Base-by-base conservation (phyloP, 495 filamentous ascomycete genomes). In the Penicillium chermesinum region DNA sequence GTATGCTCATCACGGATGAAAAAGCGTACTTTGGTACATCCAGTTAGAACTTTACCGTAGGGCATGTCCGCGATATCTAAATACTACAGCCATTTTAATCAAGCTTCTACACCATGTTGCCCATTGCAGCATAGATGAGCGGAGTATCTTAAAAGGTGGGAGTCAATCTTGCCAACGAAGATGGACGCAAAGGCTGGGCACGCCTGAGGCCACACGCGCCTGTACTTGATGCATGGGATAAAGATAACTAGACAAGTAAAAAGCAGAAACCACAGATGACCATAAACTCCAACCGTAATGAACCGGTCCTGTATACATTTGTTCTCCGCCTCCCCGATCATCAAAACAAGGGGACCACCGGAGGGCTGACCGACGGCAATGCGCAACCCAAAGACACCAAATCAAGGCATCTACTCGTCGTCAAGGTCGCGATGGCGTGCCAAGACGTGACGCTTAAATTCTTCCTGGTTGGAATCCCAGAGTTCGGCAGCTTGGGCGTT, bases 401-500 rank as follows among this genome's bases (percentile, higher is more conserved):
- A 20, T n/a, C 5, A 14, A 17, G 10, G 16, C 19, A 20, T 52
- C 44, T 66, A 72, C 46, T 80, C 76, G 30, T 83, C 80, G 38
- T 79, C 76, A 34, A 82, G 57, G 52, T 84, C 80, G 36, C 75
- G 75, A 59, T 86, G 83, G 44, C 83, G 65, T 2, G 77, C 77
- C 12, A 86, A 70, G n/a, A 85, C 83, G 36, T 79, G 71, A 45
- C 80, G 80, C 79, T 95, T 89, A 77, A 89, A 99, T 57, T 95
- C 88, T 37, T 78, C 78, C 33, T 86, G 80, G 66, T 97, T 79
- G 49, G 84, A 87, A 57, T 96, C 93, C 94, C 94, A 97, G 20
- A 97, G 75, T 63, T 95, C 88, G 13, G 93, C 93, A 17, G 93
- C 93, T 67, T 97, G 89, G 52, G 89, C 93, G 61, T 99, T 99